Conservation (phyloP, 2,329 filamentous ascomycete genomes). For the Ceratocystis cacaofunesta region DNA sequence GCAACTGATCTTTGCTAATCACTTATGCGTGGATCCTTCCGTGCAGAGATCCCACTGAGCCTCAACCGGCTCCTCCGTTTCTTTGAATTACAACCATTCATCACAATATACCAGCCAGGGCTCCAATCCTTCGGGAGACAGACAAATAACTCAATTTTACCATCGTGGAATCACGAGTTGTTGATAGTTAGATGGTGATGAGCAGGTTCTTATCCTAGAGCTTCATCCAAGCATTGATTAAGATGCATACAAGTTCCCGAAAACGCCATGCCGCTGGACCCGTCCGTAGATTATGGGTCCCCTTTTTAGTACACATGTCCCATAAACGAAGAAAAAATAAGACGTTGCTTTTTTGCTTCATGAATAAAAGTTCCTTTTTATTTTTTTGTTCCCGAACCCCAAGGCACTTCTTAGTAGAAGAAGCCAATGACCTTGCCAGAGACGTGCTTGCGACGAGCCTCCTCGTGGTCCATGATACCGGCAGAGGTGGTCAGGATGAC, state of each 20-base stretch:
- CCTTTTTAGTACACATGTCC: not conserved
- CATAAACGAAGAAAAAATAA: conserved; percentile 8
- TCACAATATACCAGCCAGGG: not conserved
- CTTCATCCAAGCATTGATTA: conserved; percentile 4
- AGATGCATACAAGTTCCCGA: conserved; percentile 1
- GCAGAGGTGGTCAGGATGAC: conserved; percentile 98
- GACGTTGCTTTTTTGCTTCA: conserved; percentile 11
- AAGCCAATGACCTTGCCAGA: conserved; percentile 98
- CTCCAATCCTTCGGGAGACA: not conserved
- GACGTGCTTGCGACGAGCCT: conserved; percentile 97
- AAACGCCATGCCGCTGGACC: not conserved
- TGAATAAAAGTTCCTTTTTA: conserved; percentile 18
- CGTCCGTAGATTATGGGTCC: not conserved
- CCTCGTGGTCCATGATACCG: conserved; percentile 99
- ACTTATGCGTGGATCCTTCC: not conserved
- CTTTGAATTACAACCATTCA: too few species aligned
- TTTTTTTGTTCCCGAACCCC: conserved; percentile 17
- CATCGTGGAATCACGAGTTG: not conserved
- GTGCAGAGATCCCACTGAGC: not conserved
- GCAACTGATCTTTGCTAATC: not conserved
- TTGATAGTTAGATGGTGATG: not conserved
- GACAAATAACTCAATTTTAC: not conserved
- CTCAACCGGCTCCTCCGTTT: not conserved
- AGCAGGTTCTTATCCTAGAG: not conserved
- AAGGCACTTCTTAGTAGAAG: conserved; percentile 62